phyloP scores from a whole-genome alignment of 257 asterid species.

The Leptodermis oblonga region DNA sequence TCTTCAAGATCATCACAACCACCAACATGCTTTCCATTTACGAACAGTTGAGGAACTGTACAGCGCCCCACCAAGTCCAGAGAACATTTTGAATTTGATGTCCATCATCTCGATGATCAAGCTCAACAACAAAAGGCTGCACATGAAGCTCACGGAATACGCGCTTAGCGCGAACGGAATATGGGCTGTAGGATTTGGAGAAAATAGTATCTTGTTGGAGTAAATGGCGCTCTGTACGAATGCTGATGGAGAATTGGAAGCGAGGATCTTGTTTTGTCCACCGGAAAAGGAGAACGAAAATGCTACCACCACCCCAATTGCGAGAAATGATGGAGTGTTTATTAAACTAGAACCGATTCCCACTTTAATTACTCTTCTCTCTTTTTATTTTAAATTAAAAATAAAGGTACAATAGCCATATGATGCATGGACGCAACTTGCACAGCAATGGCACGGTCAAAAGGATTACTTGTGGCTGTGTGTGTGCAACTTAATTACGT shows the following conservation, averaged over 20 bases:
- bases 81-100: slow-evolving; percentile 64
- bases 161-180: slow-evolving; percentile 62
- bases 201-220: slow-evolving; percentile 82
- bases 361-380: too few species aligned
- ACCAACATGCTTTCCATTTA: slow-evolving; percentile 94
- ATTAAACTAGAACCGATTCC: too few species aligned
- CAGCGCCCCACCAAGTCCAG: slow-evolving; percentile 73
- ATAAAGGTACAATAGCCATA: too few species aligned
- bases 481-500: too few species aligned
- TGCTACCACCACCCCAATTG: slow-evolving; percentile 45
- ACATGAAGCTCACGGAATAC: slow-evolving; percentile 68
- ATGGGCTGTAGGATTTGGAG: slow-evolving; percentile 97
- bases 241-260: slow-evolving; percentile 81
- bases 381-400: too few species aligned
- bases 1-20: slow-evolving; percentile 68
- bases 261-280: slow-evolving; percentile 45
- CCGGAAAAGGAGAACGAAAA: slow-evolving; percentile 37
- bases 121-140: slow-evolving; percentile 86
- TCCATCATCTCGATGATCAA: slow-evolving; percentile 97
- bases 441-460: too few species aligned
- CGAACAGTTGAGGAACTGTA: slow-evolving; percentile 94
- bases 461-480: too few species aligned
- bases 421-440: too few species aligned
- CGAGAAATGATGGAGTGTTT: slow-evolving; percentile 33
- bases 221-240: slow-evolving; percentile 77